Base-by-base conservation (phyloP, 2,329 filamentous ascomycete genomes). In the Fusarium sacchari region DNA sequence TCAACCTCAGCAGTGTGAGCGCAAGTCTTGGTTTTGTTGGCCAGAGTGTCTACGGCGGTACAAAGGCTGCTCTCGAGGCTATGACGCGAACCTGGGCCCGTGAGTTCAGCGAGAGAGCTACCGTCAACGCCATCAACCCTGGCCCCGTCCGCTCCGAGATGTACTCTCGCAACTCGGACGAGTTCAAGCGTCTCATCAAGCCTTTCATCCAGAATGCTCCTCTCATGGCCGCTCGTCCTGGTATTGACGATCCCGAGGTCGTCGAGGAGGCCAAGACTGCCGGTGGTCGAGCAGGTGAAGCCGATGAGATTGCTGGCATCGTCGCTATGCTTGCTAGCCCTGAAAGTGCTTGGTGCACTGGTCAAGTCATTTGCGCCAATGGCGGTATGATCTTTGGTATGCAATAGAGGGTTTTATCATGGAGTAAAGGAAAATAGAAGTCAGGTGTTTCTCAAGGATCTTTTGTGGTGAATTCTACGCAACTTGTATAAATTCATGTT, bases 81-180 rank as follows among this genome's bases (percentile, higher is more conserved):
- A 87, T 88, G 85, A 87, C 86, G 43, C 85, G 87, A 57, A 86
- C 85, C 10, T 89, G 87, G 87, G 82, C 86, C 3, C 84, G 86
- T 57, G 87, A 89, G 80, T 83, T 89, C 24, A 80, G 84, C 64
- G 86, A 88, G 81, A 79, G 81, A 57, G 81, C 81, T 69, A 89
- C 87, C 40, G 87, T 88, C 60, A 89, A 89, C 77, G 83, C 86
- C 61, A 78, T 89, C 71, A 88, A 88, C 81, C 87, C 87, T 7
- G 87, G 87, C 3, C 87, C 87, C 11, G 86, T 88, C n/a, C 81
- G 84, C 69, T 86, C 83, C 7, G 82, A 82, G 44, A 85, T 87
- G 86, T 88, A 88, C 77, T 77, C 76, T 20, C 74, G 75, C 53
- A 78, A 78, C 69, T 67, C 76, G 39, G 76, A 78, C 14, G 76